Base-by-base conservation (phyloP, 2,329 filamentous ascomycete species). In the Diaporthe capsici region DNA sequence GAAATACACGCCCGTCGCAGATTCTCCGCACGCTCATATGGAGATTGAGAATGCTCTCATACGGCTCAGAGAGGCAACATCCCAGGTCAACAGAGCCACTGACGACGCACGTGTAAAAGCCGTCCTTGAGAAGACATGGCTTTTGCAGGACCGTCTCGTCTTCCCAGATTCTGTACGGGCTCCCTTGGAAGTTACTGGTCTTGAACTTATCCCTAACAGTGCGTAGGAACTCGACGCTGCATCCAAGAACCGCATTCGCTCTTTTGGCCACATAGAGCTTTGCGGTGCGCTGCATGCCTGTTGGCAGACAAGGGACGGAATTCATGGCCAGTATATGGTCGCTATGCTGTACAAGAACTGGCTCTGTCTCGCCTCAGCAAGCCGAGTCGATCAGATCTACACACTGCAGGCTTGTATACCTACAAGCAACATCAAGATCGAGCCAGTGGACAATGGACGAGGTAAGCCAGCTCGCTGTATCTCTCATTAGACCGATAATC, bases 251-350 rank as follows among this genome's bases (percentile, higher is more conserved):
- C 87, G 93, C n/a, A 93, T 97, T 79, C 93, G 94, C 73, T 90
- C 94, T 0, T 91, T 98, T 74, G 96, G 96, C 0, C 93, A 95
- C 75, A 90, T 98, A 42, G 90, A 91, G 42, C 87, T 98, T 5
- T 98, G 96, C 77, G 96, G 96, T 51, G 93, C 93, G 39, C 88
- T 98, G 4, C 92, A 98, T 83, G 90, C 95, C 75, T 94, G 94
- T 72, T 98, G 96, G 88, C 94, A 97, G 81, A 92, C 91, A 1
- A 88, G 88, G 61, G 89, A 91, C 13, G 88, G 89, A 15, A 90
- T 95, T 25, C 89, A 91, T 60, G 96, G 96, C 8, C 90, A 92
- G 78, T 98, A 98, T 83, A 92, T 98, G 89, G 91, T 96, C 53
- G 95, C 94, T 78, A 88, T 96, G 22, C 87, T 98, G n/a, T 98